phyloP scores from a whole-genome alignment of 805 yeast genomes.

The Sporopachydermia quercuum region DNA sequence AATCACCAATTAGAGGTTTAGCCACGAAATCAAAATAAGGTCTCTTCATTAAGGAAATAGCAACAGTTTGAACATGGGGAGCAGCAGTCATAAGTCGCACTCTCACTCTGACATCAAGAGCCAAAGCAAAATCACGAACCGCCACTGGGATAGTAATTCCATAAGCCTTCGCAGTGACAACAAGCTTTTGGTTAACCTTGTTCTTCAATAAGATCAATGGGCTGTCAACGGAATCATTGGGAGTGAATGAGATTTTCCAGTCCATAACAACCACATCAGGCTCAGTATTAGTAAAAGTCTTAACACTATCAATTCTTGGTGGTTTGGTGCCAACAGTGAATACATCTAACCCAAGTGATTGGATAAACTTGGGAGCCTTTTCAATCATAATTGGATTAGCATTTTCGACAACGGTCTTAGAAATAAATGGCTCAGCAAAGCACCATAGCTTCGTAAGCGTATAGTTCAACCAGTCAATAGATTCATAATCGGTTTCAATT shows the following conservation, averaged over 20 bases:
- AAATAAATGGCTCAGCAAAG: conserved; percentile 74
- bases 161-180: conserved; percentile 62
- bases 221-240: conserved; percentile 76
- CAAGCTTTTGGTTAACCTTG: conserved; percentile 68
- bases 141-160: conserved; percentile 71
- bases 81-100: conserved; percentile 79
- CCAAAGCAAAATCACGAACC: conserved; percentile 68
- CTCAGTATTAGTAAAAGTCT: conserved; percentile 79
- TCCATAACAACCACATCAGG: conserved; percentile 95
- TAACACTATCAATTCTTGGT: conserved; percentile 80
- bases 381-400: conserved; percentile 74
- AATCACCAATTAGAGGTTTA: conserved; percentile 60
- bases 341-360: conserved; percentile 71
- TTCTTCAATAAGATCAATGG: conserved; percentile 75
- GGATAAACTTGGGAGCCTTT: conserved; percentile 74
- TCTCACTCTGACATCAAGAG: conserved; percentile 61
- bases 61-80: conserved; percentile 89
- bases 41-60: conserved; percentile 69
- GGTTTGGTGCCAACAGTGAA: conserved; percentile 94
- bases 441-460: conserved; percentile 88
- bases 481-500: conserved; percentile 80
- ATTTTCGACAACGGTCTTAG: conserved; percentile 74
- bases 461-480: conserved; percentile 90
- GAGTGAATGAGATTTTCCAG: conserved; percentile 86
- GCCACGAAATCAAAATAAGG: conserved; percentile 81